A percentile compares a stretch with the other conserved stretches of the same genome.
Evolutionary conservation across 768 basidiomycete species (phyloP).

Genomic region (Sporobolomyces roseus): DNA sequence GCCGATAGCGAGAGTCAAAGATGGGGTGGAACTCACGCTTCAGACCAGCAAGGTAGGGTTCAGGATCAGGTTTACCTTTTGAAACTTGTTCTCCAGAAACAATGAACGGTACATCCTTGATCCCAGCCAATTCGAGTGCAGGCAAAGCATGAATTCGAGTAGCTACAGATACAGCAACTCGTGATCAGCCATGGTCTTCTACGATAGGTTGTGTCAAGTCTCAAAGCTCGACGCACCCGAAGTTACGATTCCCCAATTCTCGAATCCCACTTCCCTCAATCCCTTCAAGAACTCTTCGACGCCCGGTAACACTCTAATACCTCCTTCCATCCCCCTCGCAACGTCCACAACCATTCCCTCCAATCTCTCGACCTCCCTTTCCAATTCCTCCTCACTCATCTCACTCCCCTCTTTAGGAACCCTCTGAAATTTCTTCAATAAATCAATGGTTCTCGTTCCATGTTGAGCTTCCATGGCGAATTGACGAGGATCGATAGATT

Average conservation of each 20-base stretch:
- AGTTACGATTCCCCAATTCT: conserved; percentile 11
- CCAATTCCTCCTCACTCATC: neutral
- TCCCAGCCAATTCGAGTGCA: neutral
- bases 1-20: no score
- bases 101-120: neutral
- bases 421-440: neutral
- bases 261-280: neutral
- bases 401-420: neutral
- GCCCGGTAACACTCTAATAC: neutral
- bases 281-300: neutral
- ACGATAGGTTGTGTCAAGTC: no score
- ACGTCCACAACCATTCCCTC: neutral
- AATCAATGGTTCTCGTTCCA: neutral
- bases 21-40: neutral
- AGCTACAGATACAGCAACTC: neutral
- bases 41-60: neutral
- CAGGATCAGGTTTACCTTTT: neutral
- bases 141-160: neutral
- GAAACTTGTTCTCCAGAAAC: neutral
- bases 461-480: neutral
- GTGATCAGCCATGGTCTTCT: no score
- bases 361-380: neutral
- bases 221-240: neutral
- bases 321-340: neutral
- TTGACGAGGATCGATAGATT: neutral